phyloP scores from a whole-genome alignment of 306 rosid genomes.

The Cucumis sativus region Cucumber_9930_V3 NC_026656.2:532001-532500 shows the following conservation, averaged over 20 bases:
- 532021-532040: too few relatives aligned
- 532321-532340: slow-evolving; percentile 78
- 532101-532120: not conserved
- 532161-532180: slow-evolving; percentile 96
- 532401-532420: slow-evolving; percentile 98
- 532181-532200: slow-evolving; percentile 86
- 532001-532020: too few relatives aligned
- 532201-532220: slow-evolving; percentile 92
- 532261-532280: slow-evolving; percentile 29
- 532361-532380: slow-evolving; percentile 79
- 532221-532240: slow-evolving; percentile 95
- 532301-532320: slow-evolving; percentile 95
- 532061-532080: not conserved
- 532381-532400: slow-evolving; percentile 86
- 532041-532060: not conserved
- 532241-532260: slow-evolving; percentile 79
- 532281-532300: slow-evolving; percentile 71
- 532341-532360: slow-evolving; percentile 95
- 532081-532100: not conserved
- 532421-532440: slow-evolving; percentile 94
- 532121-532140: not conserved
- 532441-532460: slow-evolving; percentile 77
- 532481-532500: slow-evolving; percentile 85
- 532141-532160: not conserved
- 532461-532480: slow-evolving; percentile 98